Evolutionary conservation across 1,284 basidiomycete species (phyloP), one percentile per base, ranked within the genome.

Genomic region (Malassezia globosa): DNA sequence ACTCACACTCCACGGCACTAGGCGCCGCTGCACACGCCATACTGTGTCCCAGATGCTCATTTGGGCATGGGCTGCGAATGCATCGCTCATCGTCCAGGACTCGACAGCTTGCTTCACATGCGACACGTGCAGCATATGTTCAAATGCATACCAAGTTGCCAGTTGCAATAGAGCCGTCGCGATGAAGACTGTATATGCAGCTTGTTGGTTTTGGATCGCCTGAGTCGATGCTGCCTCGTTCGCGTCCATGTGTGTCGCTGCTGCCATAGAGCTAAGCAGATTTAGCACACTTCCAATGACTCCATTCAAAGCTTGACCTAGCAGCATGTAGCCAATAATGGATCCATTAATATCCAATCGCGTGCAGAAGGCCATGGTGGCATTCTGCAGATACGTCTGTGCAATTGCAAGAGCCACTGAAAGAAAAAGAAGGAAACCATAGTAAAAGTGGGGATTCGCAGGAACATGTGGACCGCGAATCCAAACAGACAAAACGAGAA

Each of bases 251-350:
- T 29, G 11, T 21, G 26, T 13, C 1, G 29, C 24, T 13, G 25
- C 23, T 8, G 34, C 18, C 24, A 37, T 43, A 7, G 48, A 46
- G 16, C 48, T 41, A 2, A 46, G 16, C 6, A 63, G 46, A 42
- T 61, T 55, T 23, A 58, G 42, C 14, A 50, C 31, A 14, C 57
- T 54, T 7, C 55, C 42, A 5, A 54, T 19, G 8, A 52, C 41
- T 11, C 56, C 61, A 11, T 61, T 50, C 7, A 61, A 11, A 16
- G 57, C 61, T 39, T 63, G 61, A 7, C 59, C 59, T 7, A 56
- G 16, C 8, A 61, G 47, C 49, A 61, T 51, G 19, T 52, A 35
- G 29, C 57, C 54, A 48, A 59, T 48, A 11, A 49, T 25, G 11
- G 24, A 21, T 4, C 52, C 52, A 19, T 51, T 52, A 19, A 54